Percentiles rank a stretch among this genome's conserved stretches.
Conservation (phyloP, 139 green algal genomes). For the Chlamydomonas incerta region DNA sequence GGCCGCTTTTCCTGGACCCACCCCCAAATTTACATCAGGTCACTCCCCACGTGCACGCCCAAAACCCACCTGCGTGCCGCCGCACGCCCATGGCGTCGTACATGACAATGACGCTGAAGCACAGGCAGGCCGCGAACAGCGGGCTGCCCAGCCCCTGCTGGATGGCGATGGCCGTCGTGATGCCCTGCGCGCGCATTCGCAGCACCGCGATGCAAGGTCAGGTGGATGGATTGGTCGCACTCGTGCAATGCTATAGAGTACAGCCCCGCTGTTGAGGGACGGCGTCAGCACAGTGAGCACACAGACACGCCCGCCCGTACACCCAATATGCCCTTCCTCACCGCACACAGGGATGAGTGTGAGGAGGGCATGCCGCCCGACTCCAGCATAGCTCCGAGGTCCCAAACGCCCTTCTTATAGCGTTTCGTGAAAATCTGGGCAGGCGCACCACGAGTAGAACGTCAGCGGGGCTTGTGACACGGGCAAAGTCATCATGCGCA, state of each 20-base stretch:
- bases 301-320: background rate
- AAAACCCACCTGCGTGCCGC: constrained; percentile 89
- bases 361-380: constrained; percentile 99
- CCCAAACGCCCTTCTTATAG: constrained; percentile 86
- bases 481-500: background rate
- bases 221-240: too few species aligned
- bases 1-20: too few species aligned
- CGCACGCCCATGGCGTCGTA: constrained; percentile 98
- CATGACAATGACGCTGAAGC: constrained; percentile 97
- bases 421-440: constrained; percentile 89
- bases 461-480: background rate
- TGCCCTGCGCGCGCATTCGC: constrained; percentile 60
- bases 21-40: too few species aligned
- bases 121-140: constrained; percentile 90
- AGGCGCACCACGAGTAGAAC: background rate
- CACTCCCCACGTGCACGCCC: too few species aligned
- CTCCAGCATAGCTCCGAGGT: constrained; percentile 82
- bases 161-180: constrained; percentile 92
- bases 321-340: constrained; percentile 52
- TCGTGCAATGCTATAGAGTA: too few species aligned
- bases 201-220: too few species aligned
- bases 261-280: too few species aligned
- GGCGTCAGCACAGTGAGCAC: background rate
- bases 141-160: constrained; percentile 85
- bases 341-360: constrained; percentile 92